These are phyloP conservation scores for Misopates orontium DNA, from an alignment of 257 asterid genomes.

Conservation along the genomic window DNA sequence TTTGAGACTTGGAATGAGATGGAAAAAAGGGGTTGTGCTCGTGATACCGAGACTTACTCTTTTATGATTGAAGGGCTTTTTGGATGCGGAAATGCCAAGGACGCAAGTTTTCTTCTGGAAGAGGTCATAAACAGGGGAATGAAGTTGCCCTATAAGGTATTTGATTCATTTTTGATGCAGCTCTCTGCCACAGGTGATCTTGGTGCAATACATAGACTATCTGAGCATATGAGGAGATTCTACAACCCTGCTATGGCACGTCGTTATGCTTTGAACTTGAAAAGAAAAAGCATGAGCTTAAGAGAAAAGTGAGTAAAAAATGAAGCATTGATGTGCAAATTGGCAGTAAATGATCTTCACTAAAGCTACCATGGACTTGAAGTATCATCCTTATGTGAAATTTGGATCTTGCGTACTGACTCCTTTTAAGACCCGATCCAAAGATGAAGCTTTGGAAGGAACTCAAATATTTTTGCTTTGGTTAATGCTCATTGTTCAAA, in stretches of 20 bases:
- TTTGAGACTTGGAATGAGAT: conserved; percentile 83
- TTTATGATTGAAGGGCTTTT: conserved; percentile 93
- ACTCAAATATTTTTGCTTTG: no score
- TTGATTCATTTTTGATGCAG: conserved; percentile 62
- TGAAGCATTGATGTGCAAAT: no score
- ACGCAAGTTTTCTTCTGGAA: conserved; percentile 69
- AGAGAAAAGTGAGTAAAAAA: conserved; percentile 52
- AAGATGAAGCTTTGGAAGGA: no score
- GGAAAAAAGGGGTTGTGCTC: conserved; percentile 62
- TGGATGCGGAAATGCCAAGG: conserved; percentile 45
- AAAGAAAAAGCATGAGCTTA: conserved; percentile 68
- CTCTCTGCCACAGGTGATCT: conserved; percentile 83
- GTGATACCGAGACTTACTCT: conserved; percentile 71
- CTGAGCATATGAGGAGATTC: conserved; percentile 85
- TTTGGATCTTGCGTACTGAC: no score
- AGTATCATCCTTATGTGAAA: no score
- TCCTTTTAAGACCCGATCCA: no score
- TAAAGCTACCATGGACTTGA: no score
- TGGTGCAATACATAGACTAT: conserved; percentile 62
- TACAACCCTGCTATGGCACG: conserved; percentile 96
- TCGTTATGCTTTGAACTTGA: conserved; percentile 70
- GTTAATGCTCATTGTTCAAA: no score
- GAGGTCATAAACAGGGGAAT: conserved; percentile 62
- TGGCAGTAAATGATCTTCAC: no score
- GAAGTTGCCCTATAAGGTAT: conserved; percentile 69